Percentiles rank a stretch among this genome's conserved stretches.
These are phyloP conservation scores for Gracilaria caudata DNA, from an alignment of 23 red algal species.

Conservation along the genomic window DNA sequence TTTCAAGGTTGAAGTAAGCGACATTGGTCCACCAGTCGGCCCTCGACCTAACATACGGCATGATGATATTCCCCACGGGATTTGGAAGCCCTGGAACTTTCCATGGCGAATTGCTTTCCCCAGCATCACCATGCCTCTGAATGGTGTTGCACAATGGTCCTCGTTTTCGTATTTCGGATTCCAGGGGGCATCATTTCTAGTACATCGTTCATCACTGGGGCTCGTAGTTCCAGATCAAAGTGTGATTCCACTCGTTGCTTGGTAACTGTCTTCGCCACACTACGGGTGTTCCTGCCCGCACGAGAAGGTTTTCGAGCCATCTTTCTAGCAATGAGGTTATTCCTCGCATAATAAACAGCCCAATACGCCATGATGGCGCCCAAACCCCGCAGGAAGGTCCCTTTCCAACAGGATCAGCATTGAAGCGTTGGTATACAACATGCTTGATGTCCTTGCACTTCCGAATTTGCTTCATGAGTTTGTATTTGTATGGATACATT, in stretches of 20 bases:
- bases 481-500: conserved; percentile 98
- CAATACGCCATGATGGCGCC: conserved; percentile 93
- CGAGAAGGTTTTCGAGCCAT: conserved; percentile 96
- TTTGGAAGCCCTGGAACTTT: conserved; percentile 83
- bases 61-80: conserved; percentile 87
- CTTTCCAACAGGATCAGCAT: conserved; percentile 87
- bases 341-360: conserved; percentile 94
- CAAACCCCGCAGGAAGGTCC: conserved; percentile 92
- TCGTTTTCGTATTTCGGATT: conserved; percentile 68
- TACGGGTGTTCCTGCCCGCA: conserved; percentile 83
- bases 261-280: conserved; percentile 92
- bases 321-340: conserved; percentile 91
- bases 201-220: conserved; percentile 84
- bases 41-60: conserved; percentile 89
- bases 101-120: conserved; percentile 97
- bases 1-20: conserved; percentile 76
- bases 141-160: conserved; percentile 85
- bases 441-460: conserved; percentile 97
- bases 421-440: conserved; percentile 93
- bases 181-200: conserved; percentile 97
- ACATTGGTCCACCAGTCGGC: conserved; percentile 97
- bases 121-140: conserved; percentile 96
- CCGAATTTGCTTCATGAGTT: conserved; percentile 96
- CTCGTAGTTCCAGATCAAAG: conserved; percentile 91
- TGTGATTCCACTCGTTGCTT: conserved; percentile 96